A percentile compares a stretch with the other conserved stretches of the same genome.
Evolutionary conservation across 768 basidiomycete species (phyloP).

Genomic region (Kwoniella sp.): DNA sequence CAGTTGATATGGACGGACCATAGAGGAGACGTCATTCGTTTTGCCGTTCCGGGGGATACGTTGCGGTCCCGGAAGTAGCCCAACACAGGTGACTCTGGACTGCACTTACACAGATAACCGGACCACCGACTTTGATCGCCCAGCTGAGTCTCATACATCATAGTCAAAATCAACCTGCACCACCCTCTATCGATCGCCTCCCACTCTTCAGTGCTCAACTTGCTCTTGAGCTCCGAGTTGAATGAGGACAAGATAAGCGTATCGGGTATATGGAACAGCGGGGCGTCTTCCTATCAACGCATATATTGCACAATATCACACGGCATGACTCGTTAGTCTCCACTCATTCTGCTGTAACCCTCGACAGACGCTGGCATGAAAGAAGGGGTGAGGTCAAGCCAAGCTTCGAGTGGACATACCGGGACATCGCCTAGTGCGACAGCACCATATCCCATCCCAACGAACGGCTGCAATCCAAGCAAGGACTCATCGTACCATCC

Average conservation of each 20-base stretch:
- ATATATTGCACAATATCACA: no score
- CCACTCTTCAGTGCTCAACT: constrained; percentile 71
- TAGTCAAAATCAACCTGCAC: constrained; percentile 83
- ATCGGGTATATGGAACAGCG: constrained; percentile 81
- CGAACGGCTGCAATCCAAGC: constrained; percentile 50
- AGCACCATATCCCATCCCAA: constrained; percentile 67
- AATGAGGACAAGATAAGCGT: constrained; percentile 73
- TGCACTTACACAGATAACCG: constrained; percentile 68
- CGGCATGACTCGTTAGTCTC: background rate
- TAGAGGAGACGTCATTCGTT: no score
- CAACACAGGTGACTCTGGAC: no score
- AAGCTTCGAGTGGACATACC: constrained; percentile 58
- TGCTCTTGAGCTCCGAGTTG: constrained; percentile 68
- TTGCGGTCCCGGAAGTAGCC: no score
- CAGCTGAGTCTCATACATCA: constrained; percentile 90
- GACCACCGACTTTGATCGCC: constrained; percentile 69
- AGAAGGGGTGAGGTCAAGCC: background rate
- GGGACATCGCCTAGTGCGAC: constrained; percentile 74
- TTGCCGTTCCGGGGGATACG: no score
- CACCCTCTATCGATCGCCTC: constrained; percentile 71
- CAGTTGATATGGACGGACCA: no score
- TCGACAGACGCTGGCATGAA: background rate
- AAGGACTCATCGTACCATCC: constrained; percentile 40
- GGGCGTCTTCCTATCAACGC: constrained; percentile 67
- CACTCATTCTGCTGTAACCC: no score